These are phyloP conservation scores for Paramecium biaurelia DNA, from an alignment of 73 alveolate genomes.

Conservation along the genomic window DNA sequence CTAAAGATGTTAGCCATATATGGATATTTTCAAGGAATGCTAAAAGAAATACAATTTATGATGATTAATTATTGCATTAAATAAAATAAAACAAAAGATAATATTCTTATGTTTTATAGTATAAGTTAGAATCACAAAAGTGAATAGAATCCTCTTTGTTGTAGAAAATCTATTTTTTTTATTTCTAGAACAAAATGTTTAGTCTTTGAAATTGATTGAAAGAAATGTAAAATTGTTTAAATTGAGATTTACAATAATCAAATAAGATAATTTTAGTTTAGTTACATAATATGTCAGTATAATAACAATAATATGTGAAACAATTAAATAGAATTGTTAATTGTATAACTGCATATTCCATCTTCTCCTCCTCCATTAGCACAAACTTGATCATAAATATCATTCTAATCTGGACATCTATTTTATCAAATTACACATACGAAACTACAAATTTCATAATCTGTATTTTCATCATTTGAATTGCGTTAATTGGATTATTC, in stretches of 20 bases:
- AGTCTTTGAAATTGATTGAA: not conserved
- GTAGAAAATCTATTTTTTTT: not conserved
- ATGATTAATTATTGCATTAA: constrained; percentile 15
- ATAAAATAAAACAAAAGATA: not conserved
- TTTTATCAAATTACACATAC: not conserved
- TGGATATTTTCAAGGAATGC: constrained; percentile 70
- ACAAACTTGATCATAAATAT: not conserved
- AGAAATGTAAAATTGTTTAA: not conserved
- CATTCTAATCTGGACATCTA: not conserved
- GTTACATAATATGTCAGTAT: not conserved
- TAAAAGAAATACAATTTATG: constrained; percentile 54
- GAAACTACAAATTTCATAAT: not conserved
- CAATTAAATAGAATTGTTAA: not conserved
- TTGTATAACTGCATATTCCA: not conserved
- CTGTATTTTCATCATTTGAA: not conserved
- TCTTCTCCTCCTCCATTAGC: not conserved
- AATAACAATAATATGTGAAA: not conserved
- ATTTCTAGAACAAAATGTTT: not conserved
- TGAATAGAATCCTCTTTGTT: not conserved
- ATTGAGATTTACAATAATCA: not conserved
- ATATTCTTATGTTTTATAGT: not conserved
- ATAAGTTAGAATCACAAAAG: not conserved
- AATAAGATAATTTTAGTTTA: no score
- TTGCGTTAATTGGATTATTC: not conserved
- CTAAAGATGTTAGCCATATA: constrained; percentile 68